phyloP scores from a whole-genome alignment of 2,329 filamentous ascomycete genomes.

The Aspergillus brasiliensis region DNA sequence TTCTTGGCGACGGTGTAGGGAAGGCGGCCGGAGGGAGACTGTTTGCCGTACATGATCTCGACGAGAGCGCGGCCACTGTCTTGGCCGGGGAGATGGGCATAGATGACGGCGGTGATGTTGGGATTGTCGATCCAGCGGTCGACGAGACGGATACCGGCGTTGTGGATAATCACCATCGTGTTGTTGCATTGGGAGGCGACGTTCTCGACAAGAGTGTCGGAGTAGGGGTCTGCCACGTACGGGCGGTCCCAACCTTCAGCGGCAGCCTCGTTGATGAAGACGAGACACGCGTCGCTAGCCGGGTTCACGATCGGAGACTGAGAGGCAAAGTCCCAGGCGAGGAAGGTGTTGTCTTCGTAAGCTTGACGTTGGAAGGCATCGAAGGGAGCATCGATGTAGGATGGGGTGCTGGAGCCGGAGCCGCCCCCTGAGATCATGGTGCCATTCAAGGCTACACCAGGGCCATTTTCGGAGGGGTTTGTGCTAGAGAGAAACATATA shows the following conservation, averaged over 20 bases:
- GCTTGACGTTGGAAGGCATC: constrained; percentile 58
- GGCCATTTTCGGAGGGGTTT: constrained; percentile 23
- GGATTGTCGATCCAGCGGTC: constrained; percentile 59
- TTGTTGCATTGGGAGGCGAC: constrained; percentile 63
- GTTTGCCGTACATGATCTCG: constrained; percentile 58
- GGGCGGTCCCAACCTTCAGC: constrained; percentile 40
- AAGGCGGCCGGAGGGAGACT: constrained; percentile 5
- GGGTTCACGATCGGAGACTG: constrained; percentile 52
- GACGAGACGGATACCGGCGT: constrained; percentile 61
- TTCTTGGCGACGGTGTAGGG: constrained; percentile 62
- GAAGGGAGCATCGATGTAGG: constrained; percentile 56
- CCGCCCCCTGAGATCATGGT: constrained; percentile 53
- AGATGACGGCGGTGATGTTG: constrained; percentile 65
- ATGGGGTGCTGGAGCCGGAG: constrained; percentile 52
- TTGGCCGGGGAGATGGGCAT: constrained; percentile 65
- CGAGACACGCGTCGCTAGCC: constrained; percentile 40
- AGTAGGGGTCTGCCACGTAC: constrained; percentile 38
- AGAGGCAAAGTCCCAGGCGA: constrained; percentile 62
- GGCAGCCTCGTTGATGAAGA: constrained; percentile 59
- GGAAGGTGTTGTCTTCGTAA: constrained; percentile 57
- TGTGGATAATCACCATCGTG: constrained; percentile 67
- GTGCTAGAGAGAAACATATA: constrained; percentile 24
- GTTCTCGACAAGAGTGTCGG: constrained; percentile 57
- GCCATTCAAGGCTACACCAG: constrained; percentile 47
- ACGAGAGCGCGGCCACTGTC: constrained; percentile 60